phyloP scores from a whole-genome alignment of 2,329 filamentous ascomycete species.

The Trichophyton simii region DNA sequence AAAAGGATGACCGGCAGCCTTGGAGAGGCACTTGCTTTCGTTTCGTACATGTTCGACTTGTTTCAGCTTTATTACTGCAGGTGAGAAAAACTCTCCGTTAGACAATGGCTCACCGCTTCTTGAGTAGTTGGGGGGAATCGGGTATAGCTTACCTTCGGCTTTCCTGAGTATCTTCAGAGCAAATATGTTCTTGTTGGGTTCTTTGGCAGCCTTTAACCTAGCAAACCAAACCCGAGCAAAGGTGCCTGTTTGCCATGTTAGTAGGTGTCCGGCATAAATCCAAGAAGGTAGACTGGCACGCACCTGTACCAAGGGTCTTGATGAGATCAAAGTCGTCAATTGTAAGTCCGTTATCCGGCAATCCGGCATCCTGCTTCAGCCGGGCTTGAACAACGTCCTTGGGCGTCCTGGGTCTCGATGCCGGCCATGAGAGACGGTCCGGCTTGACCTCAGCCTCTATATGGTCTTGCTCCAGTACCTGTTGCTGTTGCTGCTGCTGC shows the following conservation, averaged over 20 bases:
- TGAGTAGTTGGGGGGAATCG: not conserved
- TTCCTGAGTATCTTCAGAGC: conserved; percentile 40
- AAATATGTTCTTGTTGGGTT: conserved; percentile 30
- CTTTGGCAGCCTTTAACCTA: conserved; percentile 28
- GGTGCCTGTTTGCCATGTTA: conserved; percentile 26
- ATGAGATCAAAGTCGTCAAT: conserved; percentile 36
- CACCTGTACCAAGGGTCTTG: conserved; percentile 40
- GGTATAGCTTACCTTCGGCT: conserved; percentile 32
- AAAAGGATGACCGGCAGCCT: conserved; percentile 52
- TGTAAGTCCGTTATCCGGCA: conserved; percentile 27
- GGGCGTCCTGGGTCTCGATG: conserved; percentile 24
- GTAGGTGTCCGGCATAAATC: not conserved
- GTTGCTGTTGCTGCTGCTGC: not conserved
- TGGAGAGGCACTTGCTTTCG: conserved; percentile 50
- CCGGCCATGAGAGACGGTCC: conserved; percentile 19
- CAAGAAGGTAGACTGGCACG: not conserved
- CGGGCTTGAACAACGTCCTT: conserved; percentile 28
- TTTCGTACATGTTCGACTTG: conserved; percentile 58
- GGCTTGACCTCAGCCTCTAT: conserved; percentile 22
- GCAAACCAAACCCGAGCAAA: conserved; percentile 41
- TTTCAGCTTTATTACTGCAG: conserved; percentile 45
- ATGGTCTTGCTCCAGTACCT: conserved; percentile 14
- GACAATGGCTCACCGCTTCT: not conserved
- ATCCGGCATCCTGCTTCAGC: conserved; percentile 27
- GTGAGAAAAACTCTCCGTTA: conserved; percentile 10